phyloP scores from a whole-genome alignment of 805 yeast genomes.

The Saccharomycopsis babjevae region DNA sequence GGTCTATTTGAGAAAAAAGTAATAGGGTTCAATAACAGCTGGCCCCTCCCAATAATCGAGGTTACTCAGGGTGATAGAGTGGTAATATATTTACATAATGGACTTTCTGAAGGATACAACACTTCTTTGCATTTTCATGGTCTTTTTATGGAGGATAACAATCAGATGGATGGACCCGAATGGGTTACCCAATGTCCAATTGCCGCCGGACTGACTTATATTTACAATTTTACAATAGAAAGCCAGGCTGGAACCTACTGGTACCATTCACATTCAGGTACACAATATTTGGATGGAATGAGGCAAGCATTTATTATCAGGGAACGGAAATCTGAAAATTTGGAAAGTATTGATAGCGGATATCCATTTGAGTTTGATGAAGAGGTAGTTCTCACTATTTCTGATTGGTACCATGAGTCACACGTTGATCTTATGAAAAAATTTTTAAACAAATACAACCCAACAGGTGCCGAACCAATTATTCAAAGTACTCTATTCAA shows the following conservation, averaged over 20 bases:
- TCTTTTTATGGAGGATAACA: slow-evolving; percentile 50
- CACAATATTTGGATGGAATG: slow-evolving; percentile 72
- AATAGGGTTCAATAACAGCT: slow-evolving; percentile 56
- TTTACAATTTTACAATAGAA: slow-evolving; percentile 60
- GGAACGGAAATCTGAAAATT: slow-evolving; percentile 30
- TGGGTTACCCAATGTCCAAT: slow-evolving; percentile 76
- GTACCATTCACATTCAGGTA: slow-evolving; percentile 74
- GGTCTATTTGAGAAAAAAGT: slow-evolving; percentile 45
- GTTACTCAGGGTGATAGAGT: slow-evolving; percentile 56
- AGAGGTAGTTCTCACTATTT: slow-evolving; percentile 44
- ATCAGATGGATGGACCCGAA: slow-evolving; percentile 72
- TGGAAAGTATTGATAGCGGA: neutral
- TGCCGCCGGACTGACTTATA: slow-evolving; percentile 51
- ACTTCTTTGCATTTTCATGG: slow-evolving; percentile 80
- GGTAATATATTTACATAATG: slow-evolving; percentile 50
- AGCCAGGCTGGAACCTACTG: slow-evolving; percentile 72
- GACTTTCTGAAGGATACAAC: slow-evolving; percentile 32
- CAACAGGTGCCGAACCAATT: slow-evolving; percentile 79
- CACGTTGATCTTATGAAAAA: slow-evolving; percentile 35
- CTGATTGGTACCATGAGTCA: slow-evolving; percentile 56
- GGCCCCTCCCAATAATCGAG: slow-evolving; percentile 68
- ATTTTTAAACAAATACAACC: slow-evolving; percentile 58
- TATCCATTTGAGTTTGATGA: slow-evolving; percentile 45
- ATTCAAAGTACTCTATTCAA: slow-evolving; percentile 59
- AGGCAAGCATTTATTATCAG: slow-evolving; percentile 61